Percentiles rank a stretch among this genome's conserved stretches.
These are phyloP conservation scores for Dichotomocladium elegans DNA, from an alignment of 371 early-diverging fungal species.

Conservation along the genomic window DNA sequence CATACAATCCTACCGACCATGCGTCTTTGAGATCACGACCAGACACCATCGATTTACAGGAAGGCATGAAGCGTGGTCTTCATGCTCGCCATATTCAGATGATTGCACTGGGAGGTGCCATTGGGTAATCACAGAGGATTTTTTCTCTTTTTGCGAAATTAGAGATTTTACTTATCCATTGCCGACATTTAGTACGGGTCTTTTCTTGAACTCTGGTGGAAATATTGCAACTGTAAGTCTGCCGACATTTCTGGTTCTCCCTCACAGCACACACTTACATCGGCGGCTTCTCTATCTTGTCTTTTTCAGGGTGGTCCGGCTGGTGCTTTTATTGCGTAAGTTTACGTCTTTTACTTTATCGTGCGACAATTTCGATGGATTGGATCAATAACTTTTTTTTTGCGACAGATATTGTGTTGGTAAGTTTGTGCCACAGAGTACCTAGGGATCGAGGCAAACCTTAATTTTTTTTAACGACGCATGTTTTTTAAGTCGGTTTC, in stretches of 20 bases:
- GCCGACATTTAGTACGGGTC: conserved; percentile 88
- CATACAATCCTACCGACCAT: not conserved
- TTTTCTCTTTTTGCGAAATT: conserved; percentile 5
- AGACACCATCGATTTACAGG: conserved; percentile 3
- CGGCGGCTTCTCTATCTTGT: too few species aligned
- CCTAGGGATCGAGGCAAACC: too few species aligned
- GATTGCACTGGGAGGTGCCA: conserved; percentile 72
- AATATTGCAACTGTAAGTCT: conserved; percentile 49
- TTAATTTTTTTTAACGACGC: too few species aligned
- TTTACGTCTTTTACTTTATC: not conserved
- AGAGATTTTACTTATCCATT: too few species aligned
- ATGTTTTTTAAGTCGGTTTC: conserved; percentile 54
- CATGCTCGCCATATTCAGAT: conserved; percentile 75
- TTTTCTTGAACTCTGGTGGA: conserved; percentile 81
- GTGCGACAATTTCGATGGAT: too few species aligned
- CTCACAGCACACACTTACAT: too few species aligned
- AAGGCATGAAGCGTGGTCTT: conserved; percentile 56
- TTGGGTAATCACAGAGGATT: conserved; percentile 31
- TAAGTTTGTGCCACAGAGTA: too few species aligned
- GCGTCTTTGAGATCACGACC: not conserved
- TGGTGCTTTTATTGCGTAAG: conserved; percentile 44
- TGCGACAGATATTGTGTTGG: conserved; percentile 26
- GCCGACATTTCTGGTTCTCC: too few species aligned
- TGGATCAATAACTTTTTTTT: too few species aligned
- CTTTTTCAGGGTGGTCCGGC: conserved; percentile 52